Evolutionary conservation across 2,329 filamentous ascomycete species (phyloP).

Genomic region (Colletotrichum sp.): DNA sequence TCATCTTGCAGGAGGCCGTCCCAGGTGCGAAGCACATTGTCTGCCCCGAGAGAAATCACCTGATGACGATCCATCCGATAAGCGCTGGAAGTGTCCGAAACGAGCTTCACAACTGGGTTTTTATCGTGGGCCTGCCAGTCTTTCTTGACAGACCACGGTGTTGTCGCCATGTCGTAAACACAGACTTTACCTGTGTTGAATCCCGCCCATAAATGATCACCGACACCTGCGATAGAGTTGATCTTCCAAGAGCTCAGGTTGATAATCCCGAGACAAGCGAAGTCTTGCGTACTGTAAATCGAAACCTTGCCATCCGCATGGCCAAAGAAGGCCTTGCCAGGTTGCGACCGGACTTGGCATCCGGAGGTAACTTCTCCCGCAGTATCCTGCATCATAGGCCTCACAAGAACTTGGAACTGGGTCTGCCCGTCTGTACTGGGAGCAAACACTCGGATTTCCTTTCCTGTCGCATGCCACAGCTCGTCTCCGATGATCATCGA

Average conservation of each 20-base stretch:
- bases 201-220: slow-evolving; percentile 85
- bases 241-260: slow-evolving; percentile 96
- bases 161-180: slow-evolving; percentile 82
- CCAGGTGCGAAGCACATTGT: slow-evolving; percentile 86
- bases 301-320: slow-evolving; percentile 94
- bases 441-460: slow-evolving; percentile 83
- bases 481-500: slow-evolving; percentile 86
- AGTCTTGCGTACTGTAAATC: slow-evolving; percentile 83
- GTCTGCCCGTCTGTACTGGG: slow-evolving; percentile 71
- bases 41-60: slow-evolving; percentile 84
- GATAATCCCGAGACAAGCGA: slow-evolving; percentile 77
- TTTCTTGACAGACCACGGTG: slow-evolving; percentile 90
- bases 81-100: slow-evolving; percentile 79
- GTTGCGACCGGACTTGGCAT: slow-evolving; percentile 73
- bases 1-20: slow-evolving; percentile 93
- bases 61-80: slow-evolving; percentile 86
- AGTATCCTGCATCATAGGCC: slow-evolving; percentile 71
- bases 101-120: slow-evolving; percentile 77
- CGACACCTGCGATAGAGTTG: slow-evolving; percentile 81
- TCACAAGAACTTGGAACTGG: slow-evolving; percentile 76
- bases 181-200: slow-evolving; percentile 95
- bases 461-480: slow-evolving; percentile 87
- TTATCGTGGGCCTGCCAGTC: slow-evolving; percentile 89
- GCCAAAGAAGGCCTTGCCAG: slow-evolving; percentile 84
- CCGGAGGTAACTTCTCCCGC: slow-evolving; percentile 89